Evolutionary conservation across 148 eudicot species (phyloP), one percentile per base, ranked within the genome.

Genomic region (Rhododendron kiyosumense): DNA sequence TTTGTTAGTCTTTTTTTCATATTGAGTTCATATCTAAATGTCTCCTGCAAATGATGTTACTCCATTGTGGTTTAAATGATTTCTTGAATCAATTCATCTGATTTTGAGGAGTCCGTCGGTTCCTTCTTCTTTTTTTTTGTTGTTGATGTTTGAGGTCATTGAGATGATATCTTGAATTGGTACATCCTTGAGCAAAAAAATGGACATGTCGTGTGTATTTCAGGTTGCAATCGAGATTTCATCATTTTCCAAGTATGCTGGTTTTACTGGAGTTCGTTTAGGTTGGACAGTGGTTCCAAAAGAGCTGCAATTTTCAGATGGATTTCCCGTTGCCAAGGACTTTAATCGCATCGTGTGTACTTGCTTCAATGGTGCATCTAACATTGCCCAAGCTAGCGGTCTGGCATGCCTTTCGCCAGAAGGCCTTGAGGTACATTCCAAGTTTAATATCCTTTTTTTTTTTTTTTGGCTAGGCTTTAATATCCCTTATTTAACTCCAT

Each of bases 251-350:
- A 41, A 41, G 45, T 41, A 41, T 41, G 45, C 45, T 41, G 98
- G 99, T 26, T 96, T 96, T 90, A 94, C 99, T 0, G 99, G 99
- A 10, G 94, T 94, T 36, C 92, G 99, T 63, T 90, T 96, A 15
- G 99, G 99, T 45, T 96, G 99, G 99, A 95, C 99, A 3, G 95
- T 96, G 83, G 94, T 96, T n/a, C 99, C 99, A 0, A 89, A 93
- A 34, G 93, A 93, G 69, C 92, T 94, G 22, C 24, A 85, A 4
- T 94, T 90, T 78, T 91, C 94, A n/a, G 91, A 92, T 85, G 95
- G 94, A 10, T 90, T 92, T 48, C 96, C 95, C 0, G 85, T 94
- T 3, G 91, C 88, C 46, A 61, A 88, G 10, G 92, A 93, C 32
- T 93, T 90, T 78, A 89, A 91, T 38, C 89, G 95, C 4, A 89